phyloP scores from a whole-genome alignment of 805 yeast species.

The Ogataea saltuana region DNA sequence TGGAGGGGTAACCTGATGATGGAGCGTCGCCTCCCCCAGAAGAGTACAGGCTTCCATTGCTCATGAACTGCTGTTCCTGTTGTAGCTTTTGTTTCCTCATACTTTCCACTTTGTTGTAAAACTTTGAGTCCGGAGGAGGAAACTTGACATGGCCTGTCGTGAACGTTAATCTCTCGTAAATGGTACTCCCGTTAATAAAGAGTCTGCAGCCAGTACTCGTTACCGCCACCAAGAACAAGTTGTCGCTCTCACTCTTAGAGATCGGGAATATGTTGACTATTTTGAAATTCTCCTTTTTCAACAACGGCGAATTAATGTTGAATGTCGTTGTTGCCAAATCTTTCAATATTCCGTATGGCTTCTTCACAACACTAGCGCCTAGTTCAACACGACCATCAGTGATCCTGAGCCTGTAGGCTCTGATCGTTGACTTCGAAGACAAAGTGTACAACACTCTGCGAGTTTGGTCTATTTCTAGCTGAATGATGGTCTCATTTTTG shows the following conservation, averaged over 20 bases:
- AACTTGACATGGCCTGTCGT: conserved; percentile 43
- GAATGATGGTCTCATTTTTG: conserved; percentile 58
- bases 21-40: not conserved
- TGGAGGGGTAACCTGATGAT: conserved; percentile 7
- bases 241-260: conserved; percentile 61
- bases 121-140: conserved; percentile 43
- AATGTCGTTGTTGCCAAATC: conserved; percentile 43
- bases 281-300: conserved; percentile 55
- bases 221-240: conserved; percentile 72
- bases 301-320: conserved; percentile 42
- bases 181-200: conserved; percentile 52
- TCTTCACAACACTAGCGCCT: conserved; percentile 37
- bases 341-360: conserved; percentile 48
- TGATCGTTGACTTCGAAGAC: conserved; percentile 76
- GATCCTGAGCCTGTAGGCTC: conserved; percentile 65
- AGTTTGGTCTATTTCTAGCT: conserved; percentile 72
- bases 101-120: conserved; percentile 32
- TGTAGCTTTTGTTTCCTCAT: conserved; percentile 42
- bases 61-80: conserved; percentile 34
- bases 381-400: conserved; percentile 38
- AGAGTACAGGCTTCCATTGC: conserved; percentile 13
- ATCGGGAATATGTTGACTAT: conserved; percentile 66
- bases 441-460: conserved; percentile 78
- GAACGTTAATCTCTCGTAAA: conserved; percentile 36
- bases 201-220: conserved; percentile 85